Evolutionary conservation across 2,329 filamentous ascomycete species (phyloP).

Genomic region (Fusarium sp.): DNA sequence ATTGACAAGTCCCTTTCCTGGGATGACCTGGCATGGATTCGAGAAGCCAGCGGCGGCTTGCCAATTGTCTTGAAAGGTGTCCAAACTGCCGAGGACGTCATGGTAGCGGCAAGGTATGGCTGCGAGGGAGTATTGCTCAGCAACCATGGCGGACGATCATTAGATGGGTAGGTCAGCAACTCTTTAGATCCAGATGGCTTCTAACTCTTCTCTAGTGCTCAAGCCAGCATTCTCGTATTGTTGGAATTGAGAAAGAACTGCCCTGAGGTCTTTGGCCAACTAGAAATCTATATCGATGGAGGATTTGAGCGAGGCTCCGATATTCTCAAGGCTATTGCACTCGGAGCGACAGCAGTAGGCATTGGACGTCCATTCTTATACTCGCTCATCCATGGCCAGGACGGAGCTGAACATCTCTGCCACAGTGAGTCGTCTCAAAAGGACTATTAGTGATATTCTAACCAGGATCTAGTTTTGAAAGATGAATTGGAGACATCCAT

Average conservation of each 20-base stretch:
- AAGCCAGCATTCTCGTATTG: slow-evolving; percentile 59
- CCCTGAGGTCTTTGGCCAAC: slow-evolving; percentile 57
- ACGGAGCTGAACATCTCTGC: slow-evolving; percentile 62
- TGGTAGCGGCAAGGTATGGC: slow-evolving; percentile 57
- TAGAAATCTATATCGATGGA: slow-evolving; percentile 64
- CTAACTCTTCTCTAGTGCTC: slow-evolving; percentile 39
- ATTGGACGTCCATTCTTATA: slow-evolving; percentile 63
- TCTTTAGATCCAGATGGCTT: accelerated
- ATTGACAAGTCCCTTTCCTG: slow-evolving; percentile 59
- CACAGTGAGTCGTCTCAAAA: slow-evolving; percentile 55
- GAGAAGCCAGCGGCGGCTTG: slow-evolving; percentile 51
- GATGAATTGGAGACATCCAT: slow-evolving; percentile 47
- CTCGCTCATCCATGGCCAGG: slow-evolving; percentile 62
- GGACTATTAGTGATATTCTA: neutral
- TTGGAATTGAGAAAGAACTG: slow-evolving; percentile 59
- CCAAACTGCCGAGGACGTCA: slow-evolving; percentile 64
- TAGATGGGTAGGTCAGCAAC: slow-evolving; percentile 53
- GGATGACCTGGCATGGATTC: slow-evolving; percentile 63
- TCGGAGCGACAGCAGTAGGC: slow-evolving; percentile 63
- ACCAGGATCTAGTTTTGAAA: slow-evolving; percentile 32
- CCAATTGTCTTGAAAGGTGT: slow-evolving; percentile 67
- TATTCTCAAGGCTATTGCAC: slow-evolving; percentile 61
- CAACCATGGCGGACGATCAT: slow-evolving; percentile 67
- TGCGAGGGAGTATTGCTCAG: slow-evolving; percentile 64
- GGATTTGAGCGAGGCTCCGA: slow-evolving; percentile 63